phyloP scores from a whole-genome alignment of 768 basidiomycete genomes.

The Pleurotus sapidus region DNA sequence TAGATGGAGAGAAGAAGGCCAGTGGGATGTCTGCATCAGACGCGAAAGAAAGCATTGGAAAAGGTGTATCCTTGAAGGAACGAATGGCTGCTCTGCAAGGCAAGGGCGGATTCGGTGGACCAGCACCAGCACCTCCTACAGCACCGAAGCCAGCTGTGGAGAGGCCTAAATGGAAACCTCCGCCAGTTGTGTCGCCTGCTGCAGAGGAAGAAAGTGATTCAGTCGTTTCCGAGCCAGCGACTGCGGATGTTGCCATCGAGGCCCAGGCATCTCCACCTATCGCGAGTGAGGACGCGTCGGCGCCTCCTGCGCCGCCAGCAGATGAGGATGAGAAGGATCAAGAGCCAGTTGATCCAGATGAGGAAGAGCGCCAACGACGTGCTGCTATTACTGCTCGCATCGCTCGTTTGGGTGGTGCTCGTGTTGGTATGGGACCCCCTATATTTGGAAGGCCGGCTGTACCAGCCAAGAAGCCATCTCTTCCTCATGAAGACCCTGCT shows the following conservation, averaged over 20 bases:
- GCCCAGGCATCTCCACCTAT: background rate
- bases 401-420: constrained; percentile 87
- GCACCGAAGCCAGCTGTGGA: constrained; percentile 59
- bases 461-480: constrained; percentile 27
- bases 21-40: constrained; percentile 79
- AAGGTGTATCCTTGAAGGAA: constrained; percentile 81
- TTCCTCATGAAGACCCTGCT: constrained; percentile 12
- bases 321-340: constrained; percentile 26
- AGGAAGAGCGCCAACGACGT: constrained; percentile 75
- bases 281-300: background rate
- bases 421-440: constrained; percentile 78
- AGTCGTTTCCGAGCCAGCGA: constrained; percentile 8
- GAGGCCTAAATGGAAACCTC: constrained; percentile 87
- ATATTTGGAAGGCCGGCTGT: constrained; percentile 53
- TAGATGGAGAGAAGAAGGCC: constrained; percentile 21
- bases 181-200: constrained; percentile 48
- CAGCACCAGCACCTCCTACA: constrained; percentile 49
- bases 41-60: constrained; percentile 83
- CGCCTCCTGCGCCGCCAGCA: constrained; percentile 7
- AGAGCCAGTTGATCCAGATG: constrained; percentile 43
- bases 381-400: constrained; percentile 90
- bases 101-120: constrained; percentile 72
- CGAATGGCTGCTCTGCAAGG: constrained; percentile 94
- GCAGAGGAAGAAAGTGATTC: constrained; percentile 35
- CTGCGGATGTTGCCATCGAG: constrained; percentile 5